Conservation (phyloP, 495 filamentous ascomycete species). For the Geoglossum glabrum region DNA sequence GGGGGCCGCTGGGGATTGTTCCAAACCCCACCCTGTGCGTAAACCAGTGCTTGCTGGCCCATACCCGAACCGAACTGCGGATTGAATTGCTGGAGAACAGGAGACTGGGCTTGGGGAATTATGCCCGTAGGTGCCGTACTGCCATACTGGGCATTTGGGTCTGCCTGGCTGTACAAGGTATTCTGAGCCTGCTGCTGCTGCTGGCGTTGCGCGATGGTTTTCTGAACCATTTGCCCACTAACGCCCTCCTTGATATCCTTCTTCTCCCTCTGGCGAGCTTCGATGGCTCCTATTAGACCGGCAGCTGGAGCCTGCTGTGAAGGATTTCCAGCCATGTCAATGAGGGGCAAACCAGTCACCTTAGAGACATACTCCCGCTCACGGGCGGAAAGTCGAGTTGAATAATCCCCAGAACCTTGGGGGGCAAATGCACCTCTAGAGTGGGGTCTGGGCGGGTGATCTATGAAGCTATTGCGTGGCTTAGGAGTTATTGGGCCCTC, state of each 20-base stretch:
- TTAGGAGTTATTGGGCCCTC: conserved; percentile 9
- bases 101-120: neutral
- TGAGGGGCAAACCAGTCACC: conserved; percentile 62
- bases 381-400: conserved; percentile 63
- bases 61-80: neutral
- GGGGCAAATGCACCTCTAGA: conserved; percentile 16
- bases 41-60: neutral
- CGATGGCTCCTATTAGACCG: conserved; percentile 58
- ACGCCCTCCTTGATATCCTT: conserved; percentile 50
- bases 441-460: conserved; percentile 19
- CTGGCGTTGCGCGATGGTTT: conserved; percentile 58
- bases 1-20: neutral
- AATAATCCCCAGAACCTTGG: conserved; percentile 23
- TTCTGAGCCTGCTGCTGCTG: conserved; percentile 29
- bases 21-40: conserved; percentile 1
- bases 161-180: neutral
- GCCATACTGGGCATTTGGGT: neutral
- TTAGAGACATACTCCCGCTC: conserved; percentile 90
- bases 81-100: neutral
- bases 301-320: conserved; percentile 27
- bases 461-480: conserved; percentile 14
- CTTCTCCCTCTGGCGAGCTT: conserved; percentile 54
- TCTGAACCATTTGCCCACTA: conserved; percentile 51
- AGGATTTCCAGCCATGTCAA: conserved; percentile 42
- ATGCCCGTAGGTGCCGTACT: neutral